Conservation (phyloP, 2,329 filamentous ascomycete genomes). For the Venturia asperata region DNA sequence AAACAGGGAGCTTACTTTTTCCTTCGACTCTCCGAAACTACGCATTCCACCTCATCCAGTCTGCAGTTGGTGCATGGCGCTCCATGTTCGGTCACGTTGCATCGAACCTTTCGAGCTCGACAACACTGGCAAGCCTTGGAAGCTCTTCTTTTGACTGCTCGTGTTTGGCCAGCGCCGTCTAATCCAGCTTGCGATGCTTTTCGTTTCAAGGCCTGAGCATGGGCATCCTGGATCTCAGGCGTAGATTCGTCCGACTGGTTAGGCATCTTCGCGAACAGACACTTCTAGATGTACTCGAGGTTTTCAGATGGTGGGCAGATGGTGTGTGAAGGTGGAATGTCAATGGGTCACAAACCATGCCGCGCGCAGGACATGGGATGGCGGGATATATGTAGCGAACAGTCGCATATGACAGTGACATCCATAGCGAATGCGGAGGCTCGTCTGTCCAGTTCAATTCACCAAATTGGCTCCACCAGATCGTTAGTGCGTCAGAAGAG, state of each 20-base stretch:
- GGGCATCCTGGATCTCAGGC: conserved; percentile 13
- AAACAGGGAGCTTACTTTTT: conserved; percentile 60
- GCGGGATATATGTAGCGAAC: conserved; percentile 17
- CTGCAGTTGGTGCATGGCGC: conserved; percentile 83
- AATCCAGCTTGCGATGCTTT: conserved; percentile 52
- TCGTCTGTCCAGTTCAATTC: not conserved
- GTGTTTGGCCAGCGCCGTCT: conserved; percentile 40
- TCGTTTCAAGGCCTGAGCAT: conserved; percentile 44
- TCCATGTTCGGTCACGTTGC: conserved; percentile 82
- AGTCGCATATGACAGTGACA: not conserved
- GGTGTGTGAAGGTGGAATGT: conserved; percentile 1
- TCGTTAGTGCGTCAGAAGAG: conserved; percentile 15
- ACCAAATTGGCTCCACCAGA: conserved; percentile 13
- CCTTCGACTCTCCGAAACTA: conserved; percentile 64
- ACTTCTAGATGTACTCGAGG: not conserved
- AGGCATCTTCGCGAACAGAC: not conserved
- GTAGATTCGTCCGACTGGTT: conserved; percentile 19
- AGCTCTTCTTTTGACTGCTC: conserved; percentile 72
- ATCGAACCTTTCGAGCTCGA: conserved; percentile 81
- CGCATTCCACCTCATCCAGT: conserved; percentile 70
- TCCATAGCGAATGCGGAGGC: conserved; percentile 10
- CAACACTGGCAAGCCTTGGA: conserved; percentile 87
- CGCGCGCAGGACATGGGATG: conserved; percentile 16
- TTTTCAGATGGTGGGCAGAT: not conserved
- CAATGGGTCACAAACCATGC: conserved; percentile 2